A percentile compares a stretch with the other conserved stretches of the same genome.
Evolutionary conservation across 441 rosid species (phyloP).

Genomic region (Lepidium campestre): DNA sequence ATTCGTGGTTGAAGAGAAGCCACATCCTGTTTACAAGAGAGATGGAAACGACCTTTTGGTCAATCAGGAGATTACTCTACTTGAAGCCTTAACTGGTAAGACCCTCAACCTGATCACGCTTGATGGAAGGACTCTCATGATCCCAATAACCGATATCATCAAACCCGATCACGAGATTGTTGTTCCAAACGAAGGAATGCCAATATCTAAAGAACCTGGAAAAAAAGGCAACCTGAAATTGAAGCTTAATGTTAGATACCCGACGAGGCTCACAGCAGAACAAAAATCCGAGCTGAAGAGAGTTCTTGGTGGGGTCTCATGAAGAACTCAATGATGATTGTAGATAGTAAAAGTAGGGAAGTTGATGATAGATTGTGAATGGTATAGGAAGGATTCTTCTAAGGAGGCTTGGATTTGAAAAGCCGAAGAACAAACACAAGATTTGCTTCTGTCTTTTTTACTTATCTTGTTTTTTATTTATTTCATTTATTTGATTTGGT

Average conservation of each 20-base stretch:
- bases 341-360: slow-evolving; percentile 25
- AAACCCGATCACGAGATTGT: slow-evolving; percentile 75
- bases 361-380: slow-evolving; percentile 18
- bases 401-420: slow-evolving; percentile 19
- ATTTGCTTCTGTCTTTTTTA: slow-evolving; percentile 13
- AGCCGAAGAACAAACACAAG: slow-evolving; percentile 16
- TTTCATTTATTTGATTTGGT: slow-evolving; percentile 11
- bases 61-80: slow-evolving; percentile 63
- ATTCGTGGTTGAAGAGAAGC: slow-evolving; percentile 80
- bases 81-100: slow-evolving; percentile 83
- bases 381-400: slow-evolving; percentile 16
- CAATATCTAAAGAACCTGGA: slow-evolving; percentile 74
- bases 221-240: slow-evolving; percentile 75
- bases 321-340: slow-evolving; percentile 18
- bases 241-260: slow-evolving; percentile 70
- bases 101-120: slow-evolving; percentile 55
- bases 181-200: slow-evolving; percentile 89
- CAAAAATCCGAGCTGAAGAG: slow-evolving; percentile 77
- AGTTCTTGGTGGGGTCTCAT: slow-evolving; percentile 63
- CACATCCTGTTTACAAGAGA: slow-evolving; percentile 66
- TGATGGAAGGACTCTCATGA: slow-evolving; percentile 65
- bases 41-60: slow-evolving; percentile 77
- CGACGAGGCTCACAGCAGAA: slow-evolving; percentile 61
- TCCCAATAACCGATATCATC: slow-evolving; percentile 59
- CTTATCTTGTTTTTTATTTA: neutral